A percentile compares a stretch with the other conserved stretches of the same genome.
Evolutionary conservation across 768 basidiomycete genomes (phyloP).

Genomic region (Panus rudis): DNA sequence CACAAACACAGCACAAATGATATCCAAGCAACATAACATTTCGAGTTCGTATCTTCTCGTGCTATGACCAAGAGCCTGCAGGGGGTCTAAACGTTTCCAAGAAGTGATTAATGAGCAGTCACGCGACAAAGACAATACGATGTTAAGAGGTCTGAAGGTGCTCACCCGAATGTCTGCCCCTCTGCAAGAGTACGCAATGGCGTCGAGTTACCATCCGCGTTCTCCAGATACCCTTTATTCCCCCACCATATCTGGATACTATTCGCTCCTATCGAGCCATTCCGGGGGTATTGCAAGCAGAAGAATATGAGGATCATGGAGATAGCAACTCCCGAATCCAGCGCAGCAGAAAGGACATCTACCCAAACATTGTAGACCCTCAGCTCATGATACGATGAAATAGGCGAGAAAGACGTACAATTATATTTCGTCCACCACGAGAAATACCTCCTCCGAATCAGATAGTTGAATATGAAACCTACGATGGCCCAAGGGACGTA

Average conservation of each 20-base stretch:
- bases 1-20: too few species aligned
- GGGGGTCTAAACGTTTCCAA: too few species aligned
- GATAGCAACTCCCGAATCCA: slow-evolving; percentile 51
- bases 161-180: slow-evolving; percentile 24
- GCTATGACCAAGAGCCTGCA: too few species aligned
- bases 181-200: slow-evolving; percentile 16
- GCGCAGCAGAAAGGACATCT: slow-evolving; percentile 71
- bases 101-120: too few species aligned
- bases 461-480: slow-evolving; percentile 29
- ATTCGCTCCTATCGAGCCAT: slow-evolving; percentile 25
- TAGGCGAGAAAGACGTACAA: slow-evolving; percentile 21
- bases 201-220: slow-evolving; percentile 22
- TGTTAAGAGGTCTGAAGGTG: neutral
- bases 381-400: slow-evolving; percentile 6
- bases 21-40: too few species aligned
- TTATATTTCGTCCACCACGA: slow-evolving; percentile 35
- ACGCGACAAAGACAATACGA: too few species aligned
- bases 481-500: slow-evolving; percentile 33
- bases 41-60: too few species aligned
- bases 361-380: slow-evolving; percentile 1
- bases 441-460: slow-evolving; percentile 31
- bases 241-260: slow-evolving; percentile 33
- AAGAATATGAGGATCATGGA: slow-evolving; percentile 23
- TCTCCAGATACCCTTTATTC: slow-evolving; percentile 28
- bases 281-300: slow-evolving; percentile 28